phyloP scores from a whole-genome alignment of 1,284 basidiomycete species.

The Trichosporon sp. region DNA sequence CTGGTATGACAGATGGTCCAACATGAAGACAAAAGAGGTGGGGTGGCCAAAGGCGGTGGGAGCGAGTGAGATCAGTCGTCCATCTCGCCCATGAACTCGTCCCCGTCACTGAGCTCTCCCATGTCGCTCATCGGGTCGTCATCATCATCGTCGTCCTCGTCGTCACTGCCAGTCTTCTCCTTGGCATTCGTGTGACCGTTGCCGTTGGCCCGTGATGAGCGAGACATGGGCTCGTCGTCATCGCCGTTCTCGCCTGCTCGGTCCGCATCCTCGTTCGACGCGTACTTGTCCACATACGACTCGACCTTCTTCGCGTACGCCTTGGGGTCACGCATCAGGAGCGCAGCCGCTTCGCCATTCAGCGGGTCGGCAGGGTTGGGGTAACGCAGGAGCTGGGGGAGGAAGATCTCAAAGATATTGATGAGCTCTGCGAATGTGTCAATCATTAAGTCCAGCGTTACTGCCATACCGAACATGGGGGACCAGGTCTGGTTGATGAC shows the following conservation, averaged over 20 bases:
- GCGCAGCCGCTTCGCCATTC: slow-evolving; percentile 94
- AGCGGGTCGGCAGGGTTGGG: slow-evolving; percentile 97
- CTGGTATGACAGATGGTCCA: neutral
- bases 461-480: slow-evolving; percentile 85
- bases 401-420: slow-evolving; percentile 98
- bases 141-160: slow-evolving; percentile 64
- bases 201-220: slow-evolving; percentile 57
- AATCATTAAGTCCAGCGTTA: slow-evolving; percentile 23
- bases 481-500: slow-evolving; percentile 99
- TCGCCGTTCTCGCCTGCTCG: slow-evolving; percentile 53
- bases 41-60: too few species aligned
- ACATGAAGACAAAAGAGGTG: neutral
- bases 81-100: slow-evolving; percentile 59
- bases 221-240: slow-evolving; percentile 47
- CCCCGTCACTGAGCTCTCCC: slow-evolving; percentile 78
- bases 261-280: slow-evolving; percentile 56
- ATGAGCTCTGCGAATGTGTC: slow-evolving; percentile 75
- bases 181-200: slow-evolving; percentile 45
- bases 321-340: slow-evolving; percentile 95
- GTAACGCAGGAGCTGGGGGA: slow-evolving; percentile 94
- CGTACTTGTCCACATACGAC: slow-evolving; percentile 59
- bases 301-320: slow-evolving; percentile 91
- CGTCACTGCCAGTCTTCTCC: slow-evolving; percentile 46
- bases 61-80: slow-evolving; percentile 36
- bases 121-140: slow-evolving; percentile 92